Percentiles rank a stretch among this genome's conserved stretches.
phyloP scores from a whole-genome alignment of 1,139 yeast species.

The Kazachstania sp. region DNA sequence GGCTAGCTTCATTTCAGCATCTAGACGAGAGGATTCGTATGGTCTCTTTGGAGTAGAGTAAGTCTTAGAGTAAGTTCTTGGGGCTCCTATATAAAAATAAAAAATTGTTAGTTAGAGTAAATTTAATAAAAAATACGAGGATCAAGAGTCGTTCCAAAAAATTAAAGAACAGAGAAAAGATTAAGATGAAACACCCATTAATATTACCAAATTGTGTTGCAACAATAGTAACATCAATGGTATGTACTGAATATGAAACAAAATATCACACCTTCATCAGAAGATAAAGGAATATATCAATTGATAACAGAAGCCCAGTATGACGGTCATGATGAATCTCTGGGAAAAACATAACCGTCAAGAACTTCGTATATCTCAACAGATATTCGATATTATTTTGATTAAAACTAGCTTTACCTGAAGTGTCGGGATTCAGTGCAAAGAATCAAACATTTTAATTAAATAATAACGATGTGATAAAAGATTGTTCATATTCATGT shows the following conservation, averaged over 20 bases:
- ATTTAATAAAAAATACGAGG: slow-evolving; percentile 5
- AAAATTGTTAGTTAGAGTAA: slow-evolving; percentile 7
- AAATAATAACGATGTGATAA: neutral
- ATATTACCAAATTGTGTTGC: neutral
- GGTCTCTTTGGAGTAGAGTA: slow-evolving; percentile 98
- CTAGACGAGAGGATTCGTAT: slow-evolving; percentile 98
- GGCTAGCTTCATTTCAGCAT: slow-evolving; percentile 96
- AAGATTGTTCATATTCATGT: neutral
- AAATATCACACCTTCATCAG: too few species aligned
- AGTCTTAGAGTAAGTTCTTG: slow-evolving; percentile 99
- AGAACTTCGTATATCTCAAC: too few species aligned
- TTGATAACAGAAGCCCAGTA: too few species aligned
- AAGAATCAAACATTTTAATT: slow-evolving; percentile 16
- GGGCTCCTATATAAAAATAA: slow-evolving; percentile 54
- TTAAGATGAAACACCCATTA: neutral
- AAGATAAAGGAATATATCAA: too few species aligned
- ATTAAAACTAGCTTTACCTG: slow-evolving; percentile 33
- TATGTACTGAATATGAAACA: too few species aligned
- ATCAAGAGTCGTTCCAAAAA: slow-evolving; percentile 7
- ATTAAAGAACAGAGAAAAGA: slow-evolving; percentile 6
- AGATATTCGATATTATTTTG: too few species aligned
- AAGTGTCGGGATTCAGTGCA: slow-evolving; percentile 87
- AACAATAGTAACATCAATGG: too few species aligned
- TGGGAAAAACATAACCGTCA: too few species aligned
- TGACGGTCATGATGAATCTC: too few species aligned